Evolutionary conservation across 2,329 filamentous ascomycete species (phyloP).

Genomic region (Endocalyx cinctus): DNA sequence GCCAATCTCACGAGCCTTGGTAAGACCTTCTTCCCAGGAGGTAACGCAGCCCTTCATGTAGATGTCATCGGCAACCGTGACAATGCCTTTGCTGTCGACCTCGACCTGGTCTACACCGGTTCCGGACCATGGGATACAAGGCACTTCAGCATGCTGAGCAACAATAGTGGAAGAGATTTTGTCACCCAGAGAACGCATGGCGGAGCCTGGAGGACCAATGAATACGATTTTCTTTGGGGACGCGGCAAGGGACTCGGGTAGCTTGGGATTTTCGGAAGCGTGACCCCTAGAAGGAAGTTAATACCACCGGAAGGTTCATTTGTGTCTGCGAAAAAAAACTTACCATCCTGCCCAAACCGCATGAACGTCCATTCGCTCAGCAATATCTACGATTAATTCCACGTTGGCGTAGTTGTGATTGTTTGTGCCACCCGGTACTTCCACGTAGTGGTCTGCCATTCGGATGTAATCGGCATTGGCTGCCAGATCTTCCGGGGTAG

Average conservation of each 20-base stretch:
- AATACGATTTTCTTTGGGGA: slow-evolving; percentile 99
- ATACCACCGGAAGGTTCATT: no score
- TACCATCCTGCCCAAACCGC: slow-evolving; percentile 99
- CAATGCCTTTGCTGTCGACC: slow-evolving; percentile 77
- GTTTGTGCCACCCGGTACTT: slow-evolving; percentile 97
- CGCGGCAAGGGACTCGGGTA: slow-evolving; percentile 91
- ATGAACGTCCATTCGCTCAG: slow-evolving; percentile 97
- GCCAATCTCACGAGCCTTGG: slow-evolving; percentile 82
- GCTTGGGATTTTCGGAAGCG: slow-evolving; percentile 96
- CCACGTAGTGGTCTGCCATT: slow-evolving; percentile 99
- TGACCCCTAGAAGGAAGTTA: slow-evolving; percentile 64
- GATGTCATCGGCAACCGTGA: slow-evolving; percentile 80
- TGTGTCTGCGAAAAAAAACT: no score
- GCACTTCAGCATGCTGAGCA: slow-evolving; percentile 91
- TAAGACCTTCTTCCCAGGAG: slow-evolving; percentile 84
- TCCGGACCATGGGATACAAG: slow-evolving; percentile 99
- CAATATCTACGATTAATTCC: slow-evolving; percentile 96
- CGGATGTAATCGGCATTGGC: slow-evolving; percentile 99
- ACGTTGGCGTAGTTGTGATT: slow-evolving; percentile 99
- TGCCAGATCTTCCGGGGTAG: slow-evolving; percentile 92
- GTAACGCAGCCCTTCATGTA: slow-evolving; percentile 90
- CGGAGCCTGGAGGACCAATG: slow-evolving; percentile 94
- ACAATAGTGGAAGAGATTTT: slow-evolving; percentile 99
- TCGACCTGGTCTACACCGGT: slow-evolving; percentile 80
- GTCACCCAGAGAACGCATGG: slow-evolving; percentile 98